phyloP scores from a whole-genome alignment of 768 basidiomycete species.

The Porpolomopsis calyptriformis region DNA sequence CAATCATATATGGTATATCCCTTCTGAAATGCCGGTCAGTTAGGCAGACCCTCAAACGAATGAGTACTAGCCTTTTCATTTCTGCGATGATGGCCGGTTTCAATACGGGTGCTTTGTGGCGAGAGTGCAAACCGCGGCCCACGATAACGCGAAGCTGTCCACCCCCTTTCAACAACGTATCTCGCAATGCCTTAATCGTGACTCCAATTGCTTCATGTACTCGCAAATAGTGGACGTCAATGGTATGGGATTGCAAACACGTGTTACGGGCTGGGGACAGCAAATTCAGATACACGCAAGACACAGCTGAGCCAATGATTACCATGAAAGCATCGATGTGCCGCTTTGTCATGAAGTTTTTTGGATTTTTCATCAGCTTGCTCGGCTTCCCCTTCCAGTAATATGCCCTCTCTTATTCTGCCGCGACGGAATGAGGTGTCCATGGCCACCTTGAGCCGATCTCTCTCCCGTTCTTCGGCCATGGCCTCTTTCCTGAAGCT shows the following conservation, averaged over 20 bases:
- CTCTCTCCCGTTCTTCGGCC: constrained; percentile 1
- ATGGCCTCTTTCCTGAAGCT: not conserved
- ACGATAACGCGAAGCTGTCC: constrained; percentile 34
- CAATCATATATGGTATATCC: constrained; percentile 56
- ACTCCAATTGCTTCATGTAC: constrained; percentile 35
- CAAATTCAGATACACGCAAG: constrained; percentile 4
- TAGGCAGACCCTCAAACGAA: constrained; percentile 1
- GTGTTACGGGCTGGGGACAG: constrained; percentile 28
- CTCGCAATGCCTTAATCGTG: constrained; percentile 33
- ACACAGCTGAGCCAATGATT: not conserved
- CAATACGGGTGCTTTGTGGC: constrained; percentile 58
- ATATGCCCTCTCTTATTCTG: constrained; percentile 28
- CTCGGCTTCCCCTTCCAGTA: constrained; percentile 28
- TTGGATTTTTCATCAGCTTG: constrained; percentile 24
- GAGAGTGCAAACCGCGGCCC: constrained; percentile 79
- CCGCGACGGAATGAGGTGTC: constrained; percentile 13
- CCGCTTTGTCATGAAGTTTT: constrained; percentile 36
- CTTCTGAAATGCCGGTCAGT: constrained; percentile 32
- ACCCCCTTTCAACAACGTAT: constrained; percentile 25
- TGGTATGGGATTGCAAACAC: constrained; percentile 21
- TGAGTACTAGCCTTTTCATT: constrained; percentile 49
- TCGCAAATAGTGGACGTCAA: constrained; percentile 43
- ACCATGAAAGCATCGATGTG: constrained; percentile 36
- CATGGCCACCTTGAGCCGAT: not conserved
- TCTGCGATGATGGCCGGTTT: constrained; percentile 71